Evolutionary conservation across 2,329 filamentous ascomycete genomes (phyloP).

Genomic region (Fusarium foetens): DNA sequence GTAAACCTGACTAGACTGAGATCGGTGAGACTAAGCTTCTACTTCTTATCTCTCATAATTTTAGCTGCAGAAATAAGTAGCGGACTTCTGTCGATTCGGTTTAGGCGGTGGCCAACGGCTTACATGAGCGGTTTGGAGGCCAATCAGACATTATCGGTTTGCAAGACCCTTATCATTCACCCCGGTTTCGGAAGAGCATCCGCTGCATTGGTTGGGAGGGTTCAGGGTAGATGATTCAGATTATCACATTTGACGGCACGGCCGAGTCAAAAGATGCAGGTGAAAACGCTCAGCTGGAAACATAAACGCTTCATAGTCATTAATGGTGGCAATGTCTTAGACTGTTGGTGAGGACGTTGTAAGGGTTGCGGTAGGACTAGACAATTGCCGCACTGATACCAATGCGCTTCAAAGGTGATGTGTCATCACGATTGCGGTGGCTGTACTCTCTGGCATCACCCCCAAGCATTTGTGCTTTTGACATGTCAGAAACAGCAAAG

Average conservation of each 20-base stretch:
- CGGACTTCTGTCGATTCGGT: not conserved
- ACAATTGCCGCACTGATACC: accelerated
- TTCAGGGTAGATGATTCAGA: slow-evolving; percentile 1
- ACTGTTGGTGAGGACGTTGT: accelerated
- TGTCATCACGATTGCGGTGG: too few relatives aligned
- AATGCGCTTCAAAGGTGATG: accelerated
- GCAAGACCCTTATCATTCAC: not conserved
- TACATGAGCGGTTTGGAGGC: not conserved
- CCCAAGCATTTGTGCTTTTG: not conserved
- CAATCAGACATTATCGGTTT: not conserved
- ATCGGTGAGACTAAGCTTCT: not conserved
- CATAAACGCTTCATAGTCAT: not conserved
- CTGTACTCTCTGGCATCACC: accelerated
- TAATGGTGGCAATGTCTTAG: not conserved
- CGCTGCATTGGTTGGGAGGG: not conserved
- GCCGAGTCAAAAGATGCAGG: not conserved
- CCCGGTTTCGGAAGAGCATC: not conserved
- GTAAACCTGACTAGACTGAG: slow-evolving; percentile 4
- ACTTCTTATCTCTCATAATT: not conserved
- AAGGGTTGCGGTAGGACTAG: not conserved
- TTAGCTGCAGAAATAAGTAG: not conserved
- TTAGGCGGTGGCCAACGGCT: not conserved
- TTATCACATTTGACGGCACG: not conserved
- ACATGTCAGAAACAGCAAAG: not conserved
- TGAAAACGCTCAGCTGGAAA: not conserved